Evolutionary conservation across 768 basidiomycete species (phyloP).

Genomic region (Suillus plorans): DNA sequence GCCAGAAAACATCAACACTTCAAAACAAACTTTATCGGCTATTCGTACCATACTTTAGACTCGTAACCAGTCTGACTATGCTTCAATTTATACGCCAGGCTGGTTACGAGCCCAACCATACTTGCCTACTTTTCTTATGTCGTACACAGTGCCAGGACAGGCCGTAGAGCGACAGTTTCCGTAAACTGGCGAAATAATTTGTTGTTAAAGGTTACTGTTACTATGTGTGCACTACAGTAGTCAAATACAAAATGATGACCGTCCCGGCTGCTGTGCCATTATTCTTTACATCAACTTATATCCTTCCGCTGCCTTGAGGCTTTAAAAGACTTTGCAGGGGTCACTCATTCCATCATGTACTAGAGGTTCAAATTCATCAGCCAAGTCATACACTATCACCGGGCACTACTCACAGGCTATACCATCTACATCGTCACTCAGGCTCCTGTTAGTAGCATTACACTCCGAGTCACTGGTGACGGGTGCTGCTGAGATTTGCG

Average conservation of each 20-base stretch:
- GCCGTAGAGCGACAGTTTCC: no score
- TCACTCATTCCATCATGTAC: neutral
- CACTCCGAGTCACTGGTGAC: neutral
- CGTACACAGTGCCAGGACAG: no score
- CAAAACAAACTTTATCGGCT: no score
- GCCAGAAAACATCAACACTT: no score
- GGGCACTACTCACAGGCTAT: neutral
- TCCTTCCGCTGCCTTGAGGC: neutral
- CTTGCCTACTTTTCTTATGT: no score
- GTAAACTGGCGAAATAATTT: neutral
- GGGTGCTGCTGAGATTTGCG: neutral
- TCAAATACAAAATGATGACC: neutral
- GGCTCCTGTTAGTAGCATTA: fast-evolving
- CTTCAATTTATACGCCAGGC: no score
- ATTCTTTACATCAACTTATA: neutral
- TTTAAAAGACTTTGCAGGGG: neutral
- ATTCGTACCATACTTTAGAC: no score
- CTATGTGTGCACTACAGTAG: neutral
- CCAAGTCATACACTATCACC: neutral
- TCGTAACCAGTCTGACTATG: no score
- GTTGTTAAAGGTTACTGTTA: neutral
- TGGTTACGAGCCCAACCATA: no score
- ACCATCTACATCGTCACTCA: neutral
- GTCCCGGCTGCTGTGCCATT: neutral
- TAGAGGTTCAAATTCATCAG: neutral